A percentile compares a stretch with the other conserved stretches of the same genome.
Evolutionary conservation across 805 yeast genomes (phyloP).

Genomic region (Suhomyces emberorum): DNA sequence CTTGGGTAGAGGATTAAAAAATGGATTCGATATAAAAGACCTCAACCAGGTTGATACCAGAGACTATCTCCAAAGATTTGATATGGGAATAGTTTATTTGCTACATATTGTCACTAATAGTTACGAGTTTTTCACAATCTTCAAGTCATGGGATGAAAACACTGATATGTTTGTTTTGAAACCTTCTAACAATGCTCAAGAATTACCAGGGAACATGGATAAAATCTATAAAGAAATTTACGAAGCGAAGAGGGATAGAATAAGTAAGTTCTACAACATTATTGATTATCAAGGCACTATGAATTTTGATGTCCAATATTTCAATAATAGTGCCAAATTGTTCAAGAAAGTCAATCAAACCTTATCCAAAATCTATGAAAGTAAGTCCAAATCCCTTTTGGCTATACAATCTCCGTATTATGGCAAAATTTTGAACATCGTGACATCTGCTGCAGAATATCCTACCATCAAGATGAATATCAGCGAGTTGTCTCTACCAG

Average conservation of each 20-base stretch:
- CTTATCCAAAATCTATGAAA: slow-evolving; percentile 54
- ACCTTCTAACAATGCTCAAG: slow-evolving; percentile 67
- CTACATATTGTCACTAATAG: slow-evolving; percentile 70
- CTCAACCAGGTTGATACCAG: slow-evolving; percentile 45
- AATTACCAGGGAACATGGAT: slow-evolving; percentile 52
- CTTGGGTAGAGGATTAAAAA: slow-evolving; percentile 77
- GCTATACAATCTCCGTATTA: slow-evolving; percentile 72
- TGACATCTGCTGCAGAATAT: slow-evolving; percentile 49
- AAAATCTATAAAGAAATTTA: slow-evolving; percentile 55
- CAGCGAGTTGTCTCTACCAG: slow-evolving; percentile 60
- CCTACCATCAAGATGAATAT: slow-evolving; percentile 63
- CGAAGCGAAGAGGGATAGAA: slow-evolving; percentile 43
- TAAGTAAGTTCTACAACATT: slow-evolving; percentile 41
- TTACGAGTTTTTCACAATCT: slow-evolving; percentile 68
- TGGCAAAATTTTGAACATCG: slow-evolving; percentile 41
- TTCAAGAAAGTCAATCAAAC: slow-evolving; percentile 55
- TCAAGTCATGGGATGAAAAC: slow-evolving; percentile 57
- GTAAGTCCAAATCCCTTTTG: slow-evolving; percentile 58
- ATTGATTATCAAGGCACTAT: slow-evolving; percentile 53
- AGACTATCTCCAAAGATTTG: slow-evolving; percentile 51
- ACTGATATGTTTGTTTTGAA: slow-evolving; percentile 58
- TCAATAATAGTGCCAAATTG: slow-evolving; percentile 52
- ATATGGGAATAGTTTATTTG: slow-evolving; percentile 58
- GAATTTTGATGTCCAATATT: slow-evolving; percentile 54
- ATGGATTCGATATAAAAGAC: slow-evolving; percentile 73